A percentile compares a stretch with the other conserved stretches of the same genome.
Conservation (phyloP, 192 early-diverging fungal species). For the Neocallimastix lanati region DNA sequence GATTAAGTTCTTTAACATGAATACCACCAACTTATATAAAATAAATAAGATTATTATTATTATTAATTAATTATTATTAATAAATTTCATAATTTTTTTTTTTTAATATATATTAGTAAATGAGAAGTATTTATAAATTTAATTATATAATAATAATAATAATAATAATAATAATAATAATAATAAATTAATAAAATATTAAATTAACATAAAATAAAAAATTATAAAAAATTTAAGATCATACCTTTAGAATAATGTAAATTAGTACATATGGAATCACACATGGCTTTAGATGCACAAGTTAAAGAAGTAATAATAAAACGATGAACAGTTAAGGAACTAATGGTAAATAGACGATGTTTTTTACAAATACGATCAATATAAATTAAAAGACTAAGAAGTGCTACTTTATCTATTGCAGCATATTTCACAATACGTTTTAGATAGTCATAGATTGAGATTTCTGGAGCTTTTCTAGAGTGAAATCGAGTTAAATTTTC, state of each 20-base stretch:
- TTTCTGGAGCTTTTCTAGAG: constrained; percentile 74
- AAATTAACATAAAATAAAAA: too few relatives aligned
- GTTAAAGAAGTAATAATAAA: constrained; percentile 83
- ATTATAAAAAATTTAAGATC: too few relatives aligned
- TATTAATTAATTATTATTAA: too few relatives aligned
- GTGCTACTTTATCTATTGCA: constrained; percentile 66
- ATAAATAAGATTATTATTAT: neutral
- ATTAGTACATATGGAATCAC: constrained; percentile 91
- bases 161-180: too few relatives aligned
- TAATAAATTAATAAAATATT: too few relatives aligned
- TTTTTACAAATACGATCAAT: constrained; percentile 73
- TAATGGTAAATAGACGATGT: constrained; percentile 68
- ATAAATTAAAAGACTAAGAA: constrained; percentile 78
- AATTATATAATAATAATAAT: too few relatives aligned
- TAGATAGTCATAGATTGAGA: constrained; percentile 75
- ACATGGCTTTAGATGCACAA: constrained; percentile 68
- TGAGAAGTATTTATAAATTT: neutral
- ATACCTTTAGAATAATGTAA: constrained; percentile 67
- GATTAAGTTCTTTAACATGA: constrained; percentile 78
- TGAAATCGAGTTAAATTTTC: constrained; percentile 80
- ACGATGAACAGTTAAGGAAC: constrained; percentile 80
- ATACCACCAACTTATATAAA: constrained; percentile 71
- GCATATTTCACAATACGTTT: constrained; percentile 81
- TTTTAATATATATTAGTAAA: too few relatives aligned
- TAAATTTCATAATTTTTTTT: too few relatives aligned